These are phyloP conservation scores for Penicillium corylophilum DNA, from an alignment of 2,329 filamentous ascomycete genomes.

Conservation along the genomic window DNA sequence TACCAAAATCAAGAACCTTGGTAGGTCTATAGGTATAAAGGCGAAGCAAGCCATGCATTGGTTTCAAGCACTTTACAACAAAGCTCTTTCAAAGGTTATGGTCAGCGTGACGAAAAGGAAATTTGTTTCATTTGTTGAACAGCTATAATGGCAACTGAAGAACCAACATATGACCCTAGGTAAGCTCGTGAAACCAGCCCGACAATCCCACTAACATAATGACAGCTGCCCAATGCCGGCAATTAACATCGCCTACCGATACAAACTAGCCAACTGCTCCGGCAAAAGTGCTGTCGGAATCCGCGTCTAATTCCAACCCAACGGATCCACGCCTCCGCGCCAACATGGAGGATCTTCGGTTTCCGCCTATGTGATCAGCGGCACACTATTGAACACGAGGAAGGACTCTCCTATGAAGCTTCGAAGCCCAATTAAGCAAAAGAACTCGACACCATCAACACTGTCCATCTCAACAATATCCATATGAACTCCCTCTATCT, in stretches of 20 bases:
- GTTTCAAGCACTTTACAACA: background rate
- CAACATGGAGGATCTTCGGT: slow-evolving; percentile 48
- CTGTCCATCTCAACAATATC: too few species aligned
- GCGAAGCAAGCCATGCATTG: background rate
- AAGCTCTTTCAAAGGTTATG: background rate
- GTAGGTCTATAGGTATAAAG: background rate
- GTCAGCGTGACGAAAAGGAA: background rate
- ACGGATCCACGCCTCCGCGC: slow-evolving; percentile 47
- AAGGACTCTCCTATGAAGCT: slow-evolving; percentile 46
- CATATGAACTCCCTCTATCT: too few species aligned
- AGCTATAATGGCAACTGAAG: slow-evolving; percentile 14
- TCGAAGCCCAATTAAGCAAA: too few species aligned
- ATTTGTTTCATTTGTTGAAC: background rate
- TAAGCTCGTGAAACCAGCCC: too few species aligned
- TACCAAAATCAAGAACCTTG: background rate
- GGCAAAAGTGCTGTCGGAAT: slow-evolving; percentile 44
- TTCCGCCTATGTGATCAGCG: slow-evolving; percentile 41
- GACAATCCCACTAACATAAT: background rate
- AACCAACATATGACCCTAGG: slow-evolving; percentile 23
- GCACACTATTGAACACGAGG: slow-evolving; percentile 50
- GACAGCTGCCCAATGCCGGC: slow-evolving; percentile 29
- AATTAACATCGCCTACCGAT: slow-evolving; percentile 29
- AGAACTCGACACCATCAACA: too few species aligned
- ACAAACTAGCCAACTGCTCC: slow-evolving; percentile 42
- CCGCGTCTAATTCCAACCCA: slow-evolving; percentile 40